Evolutionary conservation across 2,329 filamentous ascomycete species (phyloP), one percentile per base, ranked within the genome.

Genomic region (Cordyceps cicadae): DNA sequence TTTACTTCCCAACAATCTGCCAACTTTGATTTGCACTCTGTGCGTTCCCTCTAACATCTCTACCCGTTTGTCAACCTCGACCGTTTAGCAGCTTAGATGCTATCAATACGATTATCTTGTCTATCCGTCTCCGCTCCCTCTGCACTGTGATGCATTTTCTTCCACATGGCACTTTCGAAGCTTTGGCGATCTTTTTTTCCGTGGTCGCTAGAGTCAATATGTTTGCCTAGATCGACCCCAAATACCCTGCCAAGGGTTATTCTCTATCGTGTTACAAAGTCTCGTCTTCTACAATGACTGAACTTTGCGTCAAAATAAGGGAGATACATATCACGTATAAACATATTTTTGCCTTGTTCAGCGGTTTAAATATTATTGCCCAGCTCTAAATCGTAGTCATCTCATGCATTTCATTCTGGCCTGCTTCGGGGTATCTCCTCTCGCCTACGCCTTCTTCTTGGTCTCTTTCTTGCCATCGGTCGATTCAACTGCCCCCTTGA

Each of bases 191-290:
- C 80, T 78, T 79, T 73, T 80, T 37, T 65, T 67, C 82, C 74
- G 83, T 90, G 87, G 84, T 87, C 86, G 83, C 79, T 71, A 89
- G 81, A 91, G 89, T 93, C 90, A 93, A 92, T 86, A 86, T 85
- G 88, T 76, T 50, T 83, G 89, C 89, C 90, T 84, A 93, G 79
- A 93, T 71, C 72, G 79, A 81, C 77, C 82, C 81, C 77, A 86
- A 86, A 81, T 81, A 88, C 86, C 85, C 87, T 90, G 87, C 88
- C 88, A 90, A 90, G 87, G 85, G 86, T 87, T 85, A 86, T 90
- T 81, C 89, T 91, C 88, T 86, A 85, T 90, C 88, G 89, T 93
- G 89, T 92, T 93, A 90, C 90, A 92, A 85, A 83, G 80, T 89
- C 78, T 82, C 81, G 89, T 86, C 85, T 75, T 74, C 76, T 77